A percentile compares a stretch with the other conserved stretches of the same genome.
phyloP scores from a whole-genome alignment of 1,284 basidiomycete species.

The Trichosporon coremiiforme region DNA sequence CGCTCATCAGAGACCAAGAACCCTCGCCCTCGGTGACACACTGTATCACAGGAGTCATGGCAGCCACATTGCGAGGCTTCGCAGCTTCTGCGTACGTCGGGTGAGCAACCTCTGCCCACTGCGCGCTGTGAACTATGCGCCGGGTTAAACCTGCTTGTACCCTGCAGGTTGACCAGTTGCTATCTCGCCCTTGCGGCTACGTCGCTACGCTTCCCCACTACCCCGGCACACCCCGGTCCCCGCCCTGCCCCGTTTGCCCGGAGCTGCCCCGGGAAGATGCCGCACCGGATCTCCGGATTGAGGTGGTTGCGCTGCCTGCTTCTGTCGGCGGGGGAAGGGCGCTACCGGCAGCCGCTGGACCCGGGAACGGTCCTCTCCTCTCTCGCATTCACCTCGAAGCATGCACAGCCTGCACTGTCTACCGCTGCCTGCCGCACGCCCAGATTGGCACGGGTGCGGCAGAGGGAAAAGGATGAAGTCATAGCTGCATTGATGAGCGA shows the following conservation, averaged over 20 bases:
- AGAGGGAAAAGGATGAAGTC: background rate
- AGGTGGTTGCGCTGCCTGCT: background rate
- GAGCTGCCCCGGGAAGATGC: background rate
- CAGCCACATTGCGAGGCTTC: too few species aligned
- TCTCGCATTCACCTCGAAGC: background rate
- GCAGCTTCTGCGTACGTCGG: background rate
- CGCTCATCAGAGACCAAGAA: background rate
- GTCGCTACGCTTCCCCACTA: background rate
- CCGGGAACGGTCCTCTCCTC: background rate
- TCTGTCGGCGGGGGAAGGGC: background rate
- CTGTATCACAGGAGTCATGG: background rate
- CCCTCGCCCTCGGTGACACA: background rate
- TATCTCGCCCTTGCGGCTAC: background rate
- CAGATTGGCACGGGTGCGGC: background rate
- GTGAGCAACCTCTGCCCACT: background rate
- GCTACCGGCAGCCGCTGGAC: background rate
- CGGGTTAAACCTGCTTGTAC: too few species aligned
- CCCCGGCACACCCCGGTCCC: background rate
- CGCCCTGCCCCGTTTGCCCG: background rate
- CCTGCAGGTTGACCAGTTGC: background rate
- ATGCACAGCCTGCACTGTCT: background rate
- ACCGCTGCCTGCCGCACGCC: too few species aligned
- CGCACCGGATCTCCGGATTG: background rate
- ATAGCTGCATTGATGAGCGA: background rate
- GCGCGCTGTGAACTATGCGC: background rate